Base-by-base conservation (phyloP, 129 eudicot species). In the Centaurea solstitialis region DNA sequence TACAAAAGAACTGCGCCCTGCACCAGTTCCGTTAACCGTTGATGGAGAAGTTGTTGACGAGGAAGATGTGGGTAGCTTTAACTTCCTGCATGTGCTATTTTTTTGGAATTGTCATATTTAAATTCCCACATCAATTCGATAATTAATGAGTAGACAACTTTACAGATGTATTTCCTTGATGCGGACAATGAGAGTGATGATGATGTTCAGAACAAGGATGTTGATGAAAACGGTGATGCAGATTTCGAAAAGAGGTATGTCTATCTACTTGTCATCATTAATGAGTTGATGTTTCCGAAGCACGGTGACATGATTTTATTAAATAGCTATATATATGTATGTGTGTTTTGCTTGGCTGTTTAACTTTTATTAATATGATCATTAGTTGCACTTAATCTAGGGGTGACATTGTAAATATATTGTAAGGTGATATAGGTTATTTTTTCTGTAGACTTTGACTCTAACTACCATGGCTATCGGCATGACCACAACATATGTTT, bases 121-220 rank as follows among this genome's bases (percentile, higher is more conserved):
- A 12, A 72, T 78, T 15, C 61, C 8, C n/a, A n/a, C 78, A n/a
- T 50, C 6, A 38, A 68, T 15, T 74, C 26, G 69, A 64, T 50
- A 20, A 9, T 12, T 72, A 79, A 77, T 65, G 28, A 73, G 72
- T 7, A 59, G 17, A 76, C 6, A 79, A 67, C n/a, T 61, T 76
- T 72, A 68, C 90, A 94, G 98, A 90, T 85, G 87, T 92, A 90
- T 86, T 94, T 94, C 67, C 97, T 94, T 81, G 98, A 94, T 38
- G 98, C 93, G 53, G 93, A 85, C 83, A 79, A 84, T 74, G 92
- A 84, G 74, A 88, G 73, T 84, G 95, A 88, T 76, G 90, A 83
- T 17, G 91, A 87, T 39, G 93, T 82, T n/a, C 89, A 77, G 40
- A 78, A 86, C 61, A 88, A 89, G 57, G 86, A 81, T 74, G 81